Conservation (phyloP, 1,139 yeast genomes). For the Sugiyamaella sp. region DNA sequence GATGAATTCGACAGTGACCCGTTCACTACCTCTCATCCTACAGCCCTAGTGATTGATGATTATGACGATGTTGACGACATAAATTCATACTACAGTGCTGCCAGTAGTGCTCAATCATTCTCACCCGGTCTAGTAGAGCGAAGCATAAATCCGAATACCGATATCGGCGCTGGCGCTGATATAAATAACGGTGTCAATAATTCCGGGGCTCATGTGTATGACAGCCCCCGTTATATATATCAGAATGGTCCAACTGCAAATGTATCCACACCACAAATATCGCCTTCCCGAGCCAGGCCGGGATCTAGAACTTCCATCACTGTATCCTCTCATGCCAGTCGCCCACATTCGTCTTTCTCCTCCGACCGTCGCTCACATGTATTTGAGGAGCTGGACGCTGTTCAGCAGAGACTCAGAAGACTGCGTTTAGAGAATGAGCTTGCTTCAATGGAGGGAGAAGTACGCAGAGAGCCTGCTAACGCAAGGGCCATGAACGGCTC, state of each 20-base stretch:
- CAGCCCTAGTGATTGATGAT: conserved; percentile 15
- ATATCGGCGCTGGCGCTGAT: neutral
- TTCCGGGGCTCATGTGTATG: too few relatives aligned
- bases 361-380: conserved; percentile 14
- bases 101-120: conserved; percentile 14
- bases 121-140: neutral
- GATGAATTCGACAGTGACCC: conserved; percentile 4
- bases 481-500: neutral
- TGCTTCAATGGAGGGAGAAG: neutral
- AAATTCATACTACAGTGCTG: conserved; percentile 17
- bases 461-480: neutral
- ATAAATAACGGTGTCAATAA: neutral
- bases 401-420: conserved; percentile 18
- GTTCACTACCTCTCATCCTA: conserved; percentile 12
- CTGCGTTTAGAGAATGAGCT: conserved; percentile 19
- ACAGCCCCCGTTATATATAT: neutral
- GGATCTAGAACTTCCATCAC: neutral
- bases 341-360: conserved; percentile 5
- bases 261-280: conserved; percentile 2
- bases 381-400: conserved; percentile 21
- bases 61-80: conserved; percentile 17
- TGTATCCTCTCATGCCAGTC: conserved; percentile 1
- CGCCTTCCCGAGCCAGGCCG: conserved; percentile 6
- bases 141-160: neutral
- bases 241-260: neutral